These are phyloP conservation scores for Candida maesae DNA, from an alignment of 805 yeast genomes.

Conservation along the genomic window DNA sequence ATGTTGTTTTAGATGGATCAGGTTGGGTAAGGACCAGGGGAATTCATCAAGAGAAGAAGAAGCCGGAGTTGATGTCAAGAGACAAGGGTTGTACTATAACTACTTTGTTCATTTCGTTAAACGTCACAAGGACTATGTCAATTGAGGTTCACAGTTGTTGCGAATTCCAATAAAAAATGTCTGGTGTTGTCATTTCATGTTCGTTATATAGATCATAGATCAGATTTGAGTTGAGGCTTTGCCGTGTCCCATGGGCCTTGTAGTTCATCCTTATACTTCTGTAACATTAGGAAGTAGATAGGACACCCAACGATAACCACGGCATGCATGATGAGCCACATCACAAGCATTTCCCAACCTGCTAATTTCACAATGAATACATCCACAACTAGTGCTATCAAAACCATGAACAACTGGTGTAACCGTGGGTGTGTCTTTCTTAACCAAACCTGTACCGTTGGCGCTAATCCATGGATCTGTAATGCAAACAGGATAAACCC, in stretches of 20 bases:
- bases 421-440: conserved; percentile 33
- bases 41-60: background rate
- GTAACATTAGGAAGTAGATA: conserved; percentile 63
- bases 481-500: conserved; percentile 75
- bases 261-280: conserved; percentile 76
- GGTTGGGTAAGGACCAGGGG: conserved; percentile 14
- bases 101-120: conserved; percentile 22
- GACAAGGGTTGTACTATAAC: conserved; percentile 22
- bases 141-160: too few species aligned
- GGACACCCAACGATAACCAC: conserved; percentile 59
- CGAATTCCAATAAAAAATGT: background rate
- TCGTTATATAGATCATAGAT: background rate
- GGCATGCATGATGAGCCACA: conserved; percentile 50
- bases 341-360: conserved; percentile 37
- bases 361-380: conserved; percentile 34
- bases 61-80: conserved; percentile 2
- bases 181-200: background rate
- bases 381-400: conserved; percentile 25
- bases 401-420: conserved; percentile 10
- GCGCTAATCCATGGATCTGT: conserved; percentile 67
- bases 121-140: conserved; percentile 10
- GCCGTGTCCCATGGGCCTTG: conserved; percentile 96
- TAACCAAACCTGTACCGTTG: conserved; percentile 61
- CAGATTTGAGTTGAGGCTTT: conserved; percentile 49
- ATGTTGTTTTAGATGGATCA: conserved; percentile 21